These are phyloP conservation scores for Neurospora sp. DNA, from an alignment of 495 filamentous ascomycete species.

Conservation along the genomic window DNA sequence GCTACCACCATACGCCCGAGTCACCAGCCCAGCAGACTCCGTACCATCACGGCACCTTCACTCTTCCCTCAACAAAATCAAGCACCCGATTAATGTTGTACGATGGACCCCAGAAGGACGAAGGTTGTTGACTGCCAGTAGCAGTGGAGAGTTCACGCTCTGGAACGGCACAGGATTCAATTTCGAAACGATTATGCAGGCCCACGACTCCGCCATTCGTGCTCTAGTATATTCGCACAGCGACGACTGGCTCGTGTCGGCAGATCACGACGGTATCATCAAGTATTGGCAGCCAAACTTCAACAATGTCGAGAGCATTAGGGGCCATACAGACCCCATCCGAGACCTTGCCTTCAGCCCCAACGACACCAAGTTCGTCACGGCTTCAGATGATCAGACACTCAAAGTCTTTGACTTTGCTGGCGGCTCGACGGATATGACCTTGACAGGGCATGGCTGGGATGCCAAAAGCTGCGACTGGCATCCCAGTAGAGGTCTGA, in stretches of 20 bases:
- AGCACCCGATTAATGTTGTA: slow-evolving; percentile 95
- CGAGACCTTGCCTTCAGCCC: slow-evolving; percentile 89
- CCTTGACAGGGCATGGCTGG: slow-evolving; percentile 85
- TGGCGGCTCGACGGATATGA: slow-evolving; percentile 67
- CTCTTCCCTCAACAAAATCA: slow-evolving; percentile 93
- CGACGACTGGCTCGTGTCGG: slow-evolving; percentile 93
- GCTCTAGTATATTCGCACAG: slow-evolving; percentile 83
- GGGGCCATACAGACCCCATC: slow-evolving; percentile 82
- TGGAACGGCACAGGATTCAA: slow-evolving; percentile 99
- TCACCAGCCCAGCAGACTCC: slow-evolving; percentile 63
- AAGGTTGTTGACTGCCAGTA: slow-evolving; percentile 80
- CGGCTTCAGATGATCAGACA: slow-evolving; percentile 84
- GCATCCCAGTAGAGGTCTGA: slow-evolving; percentile 89
- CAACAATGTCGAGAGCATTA: slow-evolving; percentile 93
- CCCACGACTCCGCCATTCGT: slow-evolving; percentile 88
- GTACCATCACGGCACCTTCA: slow-evolving; percentile 87
- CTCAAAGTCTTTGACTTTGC: slow-evolving; percentile 96
- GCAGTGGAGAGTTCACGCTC: slow-evolving; percentile 93
- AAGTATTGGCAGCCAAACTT: slow-evolving; percentile 99
- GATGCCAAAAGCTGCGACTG: slow-evolving; percentile 93
- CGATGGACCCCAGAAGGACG: slow-evolving; percentile 95
- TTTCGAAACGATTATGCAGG: slow-evolving; percentile 98
- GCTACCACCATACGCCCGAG: slow-evolving; percentile 69
- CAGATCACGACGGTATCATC: slow-evolving; percentile 86
- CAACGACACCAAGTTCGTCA: slow-evolving; percentile 90